Evolutionary conservation across 78 protist genomes (phyloP).

Genomic region (Speleostelium caveatum): DNA sequence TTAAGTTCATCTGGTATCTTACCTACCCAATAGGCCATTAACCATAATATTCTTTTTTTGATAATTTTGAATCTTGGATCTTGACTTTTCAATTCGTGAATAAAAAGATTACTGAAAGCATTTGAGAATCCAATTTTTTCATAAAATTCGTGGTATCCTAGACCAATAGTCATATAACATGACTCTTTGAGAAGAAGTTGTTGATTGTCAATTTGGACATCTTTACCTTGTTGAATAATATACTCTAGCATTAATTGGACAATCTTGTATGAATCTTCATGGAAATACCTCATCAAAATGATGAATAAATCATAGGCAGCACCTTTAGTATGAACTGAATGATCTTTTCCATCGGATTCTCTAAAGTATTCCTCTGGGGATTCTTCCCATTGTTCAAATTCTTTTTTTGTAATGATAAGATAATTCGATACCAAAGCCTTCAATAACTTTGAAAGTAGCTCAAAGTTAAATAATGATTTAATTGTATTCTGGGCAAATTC

Average conservation of each 20-base stretch:
- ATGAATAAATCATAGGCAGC: conserved; percentile 32
- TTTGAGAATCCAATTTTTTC: conserved; percentile 18
- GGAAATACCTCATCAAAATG: conserved; percentile 59
- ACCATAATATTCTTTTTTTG: conserved; percentile 56
- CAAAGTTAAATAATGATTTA: neutral
- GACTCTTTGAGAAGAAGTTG: conserved; percentile 38
- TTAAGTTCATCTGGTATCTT: conserved; percentile 29
- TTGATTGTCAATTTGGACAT: neutral
- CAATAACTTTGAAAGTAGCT: neutral
- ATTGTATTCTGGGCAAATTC: conserved; percentile 17
- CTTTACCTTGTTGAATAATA: neutral
- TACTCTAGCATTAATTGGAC: conserved; percentile 19
- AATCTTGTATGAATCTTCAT: conserved; percentile 8
- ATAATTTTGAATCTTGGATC: conserved; percentile 55
- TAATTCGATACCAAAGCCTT: conserved; percentile 54
- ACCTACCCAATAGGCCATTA: conserved; percentile 53
- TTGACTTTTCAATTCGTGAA: neutral
- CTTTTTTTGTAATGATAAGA: conserved; percentile 31
- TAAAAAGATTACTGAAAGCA: neutral
- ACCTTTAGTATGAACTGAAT: conserved; percentile 8
- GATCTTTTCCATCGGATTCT: neutral
- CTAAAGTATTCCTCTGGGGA: conserved; percentile 49
- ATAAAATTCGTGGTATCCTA: conserved; percentile 52
- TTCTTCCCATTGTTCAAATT: conserved; percentile 22
- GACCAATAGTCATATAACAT: conserved; percentile 75